Evolutionary conservation across 2,329 filamentous ascomycete species (phyloP).

Genomic region (Ophiostoma himal-ulmi): DNA sequence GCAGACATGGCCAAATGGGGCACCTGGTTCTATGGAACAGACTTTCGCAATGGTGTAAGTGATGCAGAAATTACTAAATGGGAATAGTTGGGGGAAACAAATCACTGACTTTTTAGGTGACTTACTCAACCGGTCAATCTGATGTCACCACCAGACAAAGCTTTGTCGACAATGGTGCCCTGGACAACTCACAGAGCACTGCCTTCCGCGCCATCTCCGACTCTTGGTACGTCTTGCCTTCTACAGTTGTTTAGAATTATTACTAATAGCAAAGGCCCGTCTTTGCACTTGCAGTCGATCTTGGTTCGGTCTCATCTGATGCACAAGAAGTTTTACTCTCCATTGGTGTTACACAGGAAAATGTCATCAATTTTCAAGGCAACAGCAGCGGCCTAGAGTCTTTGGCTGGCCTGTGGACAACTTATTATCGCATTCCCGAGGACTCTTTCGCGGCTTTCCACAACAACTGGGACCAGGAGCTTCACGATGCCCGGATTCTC

Average conservation of each 20-base stretch:
- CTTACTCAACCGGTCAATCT: constrained; percentile 60
- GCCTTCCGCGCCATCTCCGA: constrained; percentile 62
- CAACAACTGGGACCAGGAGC: constrained; percentile 61
- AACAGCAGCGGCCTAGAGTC: constrained; percentile 53
- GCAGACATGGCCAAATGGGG: constrained; percentile 76
- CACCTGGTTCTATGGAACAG: constrained; percentile 67
- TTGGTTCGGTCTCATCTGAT: constrained; percentile 40
- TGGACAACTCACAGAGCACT: constrained; percentile 60
- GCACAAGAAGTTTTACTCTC: constrained; percentile 56
- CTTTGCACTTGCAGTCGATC: constrained; percentile 67
- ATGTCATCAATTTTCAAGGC: constrained; percentile 70
- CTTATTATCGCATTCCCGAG: constrained; percentile 58
- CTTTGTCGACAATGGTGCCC: constrained; percentile 57
- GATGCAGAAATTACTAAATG: not conserved
- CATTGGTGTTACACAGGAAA: constrained; percentile 69
- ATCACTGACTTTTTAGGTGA: constrained; percentile 39
- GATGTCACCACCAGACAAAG: constrained; percentile 59
- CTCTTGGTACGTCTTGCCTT: constrained; percentile 39
- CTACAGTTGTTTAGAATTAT: not conserved
- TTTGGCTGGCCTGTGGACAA: constrained; percentile 72
- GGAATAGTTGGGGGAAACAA: not conserved
- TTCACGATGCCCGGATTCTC: constrained; percentile 53
- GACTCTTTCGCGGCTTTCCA: constrained; percentile 69
- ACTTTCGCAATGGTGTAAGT: constrained; percentile 43
- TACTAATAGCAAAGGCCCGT: constrained; percentile 54